phyloP scores from a whole-genome alignment of 1,139 yeast species.

The Candida freyschussii region DNA sequence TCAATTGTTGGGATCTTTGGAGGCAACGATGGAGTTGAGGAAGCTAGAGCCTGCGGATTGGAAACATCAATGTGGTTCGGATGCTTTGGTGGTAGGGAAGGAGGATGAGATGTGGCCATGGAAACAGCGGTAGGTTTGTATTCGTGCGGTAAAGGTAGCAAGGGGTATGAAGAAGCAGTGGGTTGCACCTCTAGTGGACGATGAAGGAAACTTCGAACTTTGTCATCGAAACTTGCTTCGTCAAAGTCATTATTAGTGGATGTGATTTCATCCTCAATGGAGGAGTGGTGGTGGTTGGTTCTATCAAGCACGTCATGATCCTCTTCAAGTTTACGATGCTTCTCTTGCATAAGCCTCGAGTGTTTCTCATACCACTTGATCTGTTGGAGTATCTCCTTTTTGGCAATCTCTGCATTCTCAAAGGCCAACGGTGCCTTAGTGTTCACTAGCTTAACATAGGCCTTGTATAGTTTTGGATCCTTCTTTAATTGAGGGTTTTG shows the following conservation, averaged over 20 bases:
- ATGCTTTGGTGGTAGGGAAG: constrained; percentile 8
- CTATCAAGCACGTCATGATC: background rate
- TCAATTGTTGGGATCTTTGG: constrained; percentile 5
- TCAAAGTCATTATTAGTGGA: constrained; percentile 7
- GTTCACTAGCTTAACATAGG: constrained; percentile 21
- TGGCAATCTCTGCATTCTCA: constrained; percentile 35
- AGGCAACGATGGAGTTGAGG: background rate
- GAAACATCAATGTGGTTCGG: background rate
- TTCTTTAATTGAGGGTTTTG: constrained; percentile 37
- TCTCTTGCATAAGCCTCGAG: constrained; percentile 5
- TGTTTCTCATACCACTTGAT: constrained; percentile 24
- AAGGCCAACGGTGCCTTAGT: constrained; percentile 31
- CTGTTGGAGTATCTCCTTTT: constrained; percentile 30
- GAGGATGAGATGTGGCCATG: constrained; percentile 1
- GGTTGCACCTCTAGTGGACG: too few relatives aligned
- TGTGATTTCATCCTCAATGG: background rate
- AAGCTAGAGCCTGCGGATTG: background rate
- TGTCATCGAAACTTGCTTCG: constrained; percentile 8
- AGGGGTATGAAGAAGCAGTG: too few relatives aligned
- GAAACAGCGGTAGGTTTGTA: constrained; percentile 2
- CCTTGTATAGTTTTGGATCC: constrained; percentile 22
- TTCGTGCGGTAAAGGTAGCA: constrained; percentile 2
- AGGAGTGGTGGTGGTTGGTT: background rate
- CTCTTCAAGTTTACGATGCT: constrained; percentile 5
- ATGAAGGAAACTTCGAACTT: too few relatives aligned